Conservation (phyloP, 2,329 filamentous ascomycete genomes). For the Phialophora tarda region DNA sequence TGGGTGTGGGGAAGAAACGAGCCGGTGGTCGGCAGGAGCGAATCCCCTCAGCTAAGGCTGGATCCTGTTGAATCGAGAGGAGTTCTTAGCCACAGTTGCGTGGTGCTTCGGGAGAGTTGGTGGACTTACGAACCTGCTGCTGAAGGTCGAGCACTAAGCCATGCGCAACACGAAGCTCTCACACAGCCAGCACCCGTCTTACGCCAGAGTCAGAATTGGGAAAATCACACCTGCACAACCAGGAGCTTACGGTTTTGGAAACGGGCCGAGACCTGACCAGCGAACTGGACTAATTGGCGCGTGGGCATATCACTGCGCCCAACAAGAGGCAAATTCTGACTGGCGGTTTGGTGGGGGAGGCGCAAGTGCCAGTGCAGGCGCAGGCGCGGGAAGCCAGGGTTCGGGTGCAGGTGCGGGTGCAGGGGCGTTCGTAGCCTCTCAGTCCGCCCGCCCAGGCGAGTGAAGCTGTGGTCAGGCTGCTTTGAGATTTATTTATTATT, state of each 20-base stretch:
- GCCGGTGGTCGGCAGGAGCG: slow-evolving; percentile 1
- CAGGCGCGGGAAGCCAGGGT: neutral
- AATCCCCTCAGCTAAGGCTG: neutral
- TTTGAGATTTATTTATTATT: slow-evolving; percentile 24
- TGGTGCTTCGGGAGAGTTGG: neutral
- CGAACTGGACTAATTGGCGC: slow-evolving; percentile 1
- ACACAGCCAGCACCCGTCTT: slow-evolving; percentile 2
- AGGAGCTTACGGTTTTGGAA: slow-evolving; percentile 5
- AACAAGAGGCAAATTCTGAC: slow-evolving; percentile 2
- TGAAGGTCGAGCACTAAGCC: neutral
- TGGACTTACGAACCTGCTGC: neutral
- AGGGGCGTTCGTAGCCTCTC: slow-evolving; percentile 1
- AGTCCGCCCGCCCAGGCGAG: neutral
- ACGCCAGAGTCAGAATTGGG: neutral
- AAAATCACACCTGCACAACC: neutral
- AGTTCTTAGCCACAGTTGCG: neutral
- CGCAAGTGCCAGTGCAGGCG: neutral
- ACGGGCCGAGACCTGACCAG: neutral
- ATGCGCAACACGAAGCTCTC: neutral
- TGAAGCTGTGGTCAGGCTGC: slow-evolving; percentile 9
- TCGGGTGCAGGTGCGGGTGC: slow-evolving; percentile 6
- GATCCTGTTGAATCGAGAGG: neutral
- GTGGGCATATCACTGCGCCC: slow-evolving; percentile 6
- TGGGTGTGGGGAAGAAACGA: slow-evolving; percentile 6
- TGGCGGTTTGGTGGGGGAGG: slow-evolving; percentile 17